Percentiles rank a stretch among this genome's conserved stretches.
These are phyloP conservation scores for Ceratobasidium sp. DNA, from an alignment of 1,284 basidiomycete species.

Conservation along the genomic window DNA sequence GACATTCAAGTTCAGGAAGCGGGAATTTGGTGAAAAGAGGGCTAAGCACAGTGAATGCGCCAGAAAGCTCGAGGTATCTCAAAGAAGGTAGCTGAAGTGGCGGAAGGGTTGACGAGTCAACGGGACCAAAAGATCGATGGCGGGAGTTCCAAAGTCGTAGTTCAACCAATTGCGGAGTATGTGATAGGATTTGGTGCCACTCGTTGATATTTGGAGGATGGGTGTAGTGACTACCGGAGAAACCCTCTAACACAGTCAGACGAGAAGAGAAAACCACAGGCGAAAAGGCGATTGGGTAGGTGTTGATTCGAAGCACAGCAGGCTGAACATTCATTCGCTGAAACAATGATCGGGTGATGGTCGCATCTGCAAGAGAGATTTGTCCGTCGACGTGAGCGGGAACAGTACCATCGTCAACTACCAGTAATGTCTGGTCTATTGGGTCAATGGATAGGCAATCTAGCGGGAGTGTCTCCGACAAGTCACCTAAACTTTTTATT, in stretches of 20 bases:
- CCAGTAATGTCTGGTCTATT: background rate
- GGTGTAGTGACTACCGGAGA: background rate
- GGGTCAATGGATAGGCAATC: constrained; percentile 5
- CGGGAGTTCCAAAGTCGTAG: constrained; percentile 2
- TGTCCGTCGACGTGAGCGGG: too few relatives aligned
- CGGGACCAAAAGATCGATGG: background rate
- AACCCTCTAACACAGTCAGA: constrained; percentile 9
- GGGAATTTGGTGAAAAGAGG: background rate
- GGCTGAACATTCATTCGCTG: constrained; percentile 20
- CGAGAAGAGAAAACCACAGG: background rate
- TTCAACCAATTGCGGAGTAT: background rate
- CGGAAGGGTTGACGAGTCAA: background rate
- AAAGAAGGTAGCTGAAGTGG: background rate
- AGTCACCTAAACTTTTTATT: background rate
- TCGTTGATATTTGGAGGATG: background rate
- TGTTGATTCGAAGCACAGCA: background rate
- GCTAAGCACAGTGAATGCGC: background rate
- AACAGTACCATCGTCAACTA: background rate
- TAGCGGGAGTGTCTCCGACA: background rate
- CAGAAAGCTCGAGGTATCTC: background rate
- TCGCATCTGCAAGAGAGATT: background rate
- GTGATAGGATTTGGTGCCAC: constrained; percentile 16
- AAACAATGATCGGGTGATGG: background rate
- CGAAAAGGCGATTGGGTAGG: background rate
- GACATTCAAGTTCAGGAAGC: background rate